Base-by-base conservation (phyloP, 176 grass and related monocot species). In the Rhynchospora breviuscula region DNA sequence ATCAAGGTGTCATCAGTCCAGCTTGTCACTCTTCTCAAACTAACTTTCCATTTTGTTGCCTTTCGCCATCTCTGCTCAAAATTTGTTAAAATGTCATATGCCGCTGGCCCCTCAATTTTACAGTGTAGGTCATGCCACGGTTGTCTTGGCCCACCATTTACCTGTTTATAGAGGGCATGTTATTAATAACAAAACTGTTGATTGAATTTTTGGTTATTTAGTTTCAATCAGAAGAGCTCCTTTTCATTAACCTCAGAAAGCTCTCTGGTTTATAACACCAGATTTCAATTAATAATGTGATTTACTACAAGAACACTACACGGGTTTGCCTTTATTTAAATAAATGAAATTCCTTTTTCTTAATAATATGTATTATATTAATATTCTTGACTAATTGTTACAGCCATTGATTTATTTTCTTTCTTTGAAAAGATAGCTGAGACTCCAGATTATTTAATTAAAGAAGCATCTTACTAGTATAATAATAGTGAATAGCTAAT, bases 1-100 rank as follows among this genome's bases (percentile, higher is more conserved):
- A 92, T 84, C 90, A 92, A 68, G 29, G 85, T 74, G 44, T 92
- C 90, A 15, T 85, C 79, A 61, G 86, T 78, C 90, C 90, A 89
- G 74, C 85, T 87, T 11, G 83, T 79, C 33, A 89, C 90, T 75
- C 81, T 89, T 26, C 83, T 85, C 71, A 92, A 62, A n/a, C 71
- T 89, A 35, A 92, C 87, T 71, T 88, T 86, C 90, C 90, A 92
- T 87, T 92, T 92, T 26, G 85, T 85, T 9, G 85, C 85, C 59
- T 89, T 92, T 68, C 83, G 69, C 90, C 90, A 92, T 73, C 90
- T 53, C 63, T 92, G 90, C 72, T 92, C 90, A 44, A 92, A 92
- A 56, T 92, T 92, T 66, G 82, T 87, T 18, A 92, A 77, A 83
- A 92, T 87, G 78, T 92, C 90, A 72, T 89, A 85, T 19, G 90